Evolutionary conservation across 495 filamentous ascomycete species (phyloP), one percentile per base, ranked within the genome.

Genomic region (Talaromyces liani): DNA sequence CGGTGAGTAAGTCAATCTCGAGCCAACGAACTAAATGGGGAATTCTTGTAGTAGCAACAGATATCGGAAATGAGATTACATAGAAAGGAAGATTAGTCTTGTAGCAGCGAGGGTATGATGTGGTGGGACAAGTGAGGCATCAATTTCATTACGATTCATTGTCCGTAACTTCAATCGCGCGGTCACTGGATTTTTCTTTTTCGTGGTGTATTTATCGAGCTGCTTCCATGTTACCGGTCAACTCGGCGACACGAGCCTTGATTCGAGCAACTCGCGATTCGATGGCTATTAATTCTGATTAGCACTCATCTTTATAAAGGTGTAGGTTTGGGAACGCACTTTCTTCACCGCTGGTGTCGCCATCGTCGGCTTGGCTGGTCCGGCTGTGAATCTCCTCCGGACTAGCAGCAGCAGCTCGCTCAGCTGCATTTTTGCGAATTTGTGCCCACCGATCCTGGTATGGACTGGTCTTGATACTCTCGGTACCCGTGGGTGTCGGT

Each of bases 181-280:
- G 18, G 27, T 56, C 53, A 29, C 53, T 56, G 24, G 1, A 2
- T 27, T 1, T 27, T 2, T 27, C 2, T 27, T 27, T 27, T 27
- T 27, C 1, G 27, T 27, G 1, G 25, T 27, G 25, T 1, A 27
- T 5, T 47, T 67, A 71, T n/a, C 63, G 68, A 12, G 67, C 67
- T 24, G 69, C 68, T 62, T 94, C 89, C 82, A 90, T 87, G 74
- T 88, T 89, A 64, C 89, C 89, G 12, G 95, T 98, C 69, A 98
- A 75, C 75, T 96, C 91, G 54, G 94, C 94, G 55, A 98, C 95
- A 39, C 94, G 85, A 62, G 95, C 95, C 77, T 97, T 97, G 83
- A 98, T 98, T 62, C 95, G 90, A 39, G 94, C 94, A 64, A 97
- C 94, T 62, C 94, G 90, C 45, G 91, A 91, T 73, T 98, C 94